Evolutionary conservation across 2,329 filamentous ascomycete species (phyloP).

Genomic region (Trichoderma gracile): DNA sequence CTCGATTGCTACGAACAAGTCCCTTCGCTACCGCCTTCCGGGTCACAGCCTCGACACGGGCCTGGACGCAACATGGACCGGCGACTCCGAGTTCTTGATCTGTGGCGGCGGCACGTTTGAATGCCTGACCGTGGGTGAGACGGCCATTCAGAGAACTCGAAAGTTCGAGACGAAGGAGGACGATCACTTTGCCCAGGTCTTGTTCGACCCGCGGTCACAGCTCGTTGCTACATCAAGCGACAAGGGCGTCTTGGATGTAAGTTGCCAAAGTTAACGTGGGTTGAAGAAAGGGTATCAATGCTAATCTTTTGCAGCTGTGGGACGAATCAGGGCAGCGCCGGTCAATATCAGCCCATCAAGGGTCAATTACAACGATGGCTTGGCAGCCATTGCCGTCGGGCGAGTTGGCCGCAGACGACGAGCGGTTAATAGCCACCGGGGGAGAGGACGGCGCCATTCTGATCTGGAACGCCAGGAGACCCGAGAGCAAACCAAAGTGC

Average conservation of each 20-base stretch:
- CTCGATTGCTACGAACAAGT: slow-evolving; percentile 45
- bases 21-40: slow-evolving; percentile 50
- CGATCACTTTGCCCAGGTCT: slow-evolving; percentile 56
- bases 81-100: slow-evolving; percentile 58
- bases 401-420: slow-evolving; percentile 46
- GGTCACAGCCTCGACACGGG: slow-evolving; percentile 54
- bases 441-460: slow-evolving; percentile 63
- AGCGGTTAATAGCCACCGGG: slow-evolving; percentile 61
- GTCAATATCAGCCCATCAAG: slow-evolving; percentile 60
- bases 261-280: slow-evolving; percentile 31
- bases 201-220: slow-evolving; percentile 56
- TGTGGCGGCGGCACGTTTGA: slow-evolving; percentile 58
- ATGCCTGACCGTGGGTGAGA: slow-evolving; percentile 50
- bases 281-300: neutral
- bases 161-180: slow-evolving; percentile 56
- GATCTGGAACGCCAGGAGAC: slow-evolving; percentile 60
- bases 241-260: slow-evolving; percentile 61
- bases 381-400: slow-evolving; percentile 57
- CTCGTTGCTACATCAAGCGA: slow-evolving; percentile 61
- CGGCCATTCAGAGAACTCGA: slow-evolving; percentile 47
- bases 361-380: slow-evolving; percentile 57
- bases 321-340: slow-evolving; percentile 54
- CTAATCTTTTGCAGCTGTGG: slow-evolving; percentile 49
- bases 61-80: slow-evolving; percentile 62
- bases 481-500: slow-evolving; percentile 57